Percentiles rank a stretch among this genome's conserved stretches.
Evolutionary conservation across 805 yeast genomes (phyloP).

Genomic region (Candida ovalis): DNA sequence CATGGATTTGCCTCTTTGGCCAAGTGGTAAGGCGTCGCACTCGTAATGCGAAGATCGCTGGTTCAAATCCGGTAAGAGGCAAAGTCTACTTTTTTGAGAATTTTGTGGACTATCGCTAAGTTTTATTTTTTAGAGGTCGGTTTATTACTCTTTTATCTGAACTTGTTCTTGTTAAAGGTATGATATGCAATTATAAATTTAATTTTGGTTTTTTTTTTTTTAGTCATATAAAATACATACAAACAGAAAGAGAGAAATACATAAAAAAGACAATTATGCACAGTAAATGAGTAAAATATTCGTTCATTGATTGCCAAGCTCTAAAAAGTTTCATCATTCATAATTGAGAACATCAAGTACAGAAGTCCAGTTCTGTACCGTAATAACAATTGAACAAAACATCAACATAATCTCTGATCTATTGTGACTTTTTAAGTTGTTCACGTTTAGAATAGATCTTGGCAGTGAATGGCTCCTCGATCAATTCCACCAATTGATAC

Average conservation of each 20-base stretch:
- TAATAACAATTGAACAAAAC: neutral
- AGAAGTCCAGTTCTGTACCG: neutral
- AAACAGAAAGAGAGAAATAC: neutral
- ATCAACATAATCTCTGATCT: no score
- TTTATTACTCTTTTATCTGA: no score
- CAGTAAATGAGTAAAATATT: neutral
- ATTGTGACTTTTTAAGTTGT: conserved; percentile 20
- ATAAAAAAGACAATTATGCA: neutral
- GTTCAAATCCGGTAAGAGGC: conserved; percentile 43
- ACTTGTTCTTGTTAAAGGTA: no score
- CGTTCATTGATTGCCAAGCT: neutral
- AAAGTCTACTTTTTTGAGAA: conserved; percentile 3
- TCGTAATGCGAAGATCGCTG: conserved; percentile 44
- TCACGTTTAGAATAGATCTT: conserved; percentile 78
- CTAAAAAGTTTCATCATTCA: neutral
- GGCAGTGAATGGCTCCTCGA: conserved; percentile 97
- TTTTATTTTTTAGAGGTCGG: no score
- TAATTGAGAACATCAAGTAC: neutral
- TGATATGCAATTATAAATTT: no score
- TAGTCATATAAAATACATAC: neutral
- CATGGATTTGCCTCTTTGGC: conserved; percentile 35
- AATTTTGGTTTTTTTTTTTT: neutral
- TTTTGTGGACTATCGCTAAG: neutral
- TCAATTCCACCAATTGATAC: conserved; percentile 78
- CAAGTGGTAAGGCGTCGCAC: conserved; percentile 46